Evolutionary conservation across 1,284 basidiomycete species (phyloP), one percentile per base, ranked within the genome.

Genomic region (Sporisorium sorghi): DNA sequence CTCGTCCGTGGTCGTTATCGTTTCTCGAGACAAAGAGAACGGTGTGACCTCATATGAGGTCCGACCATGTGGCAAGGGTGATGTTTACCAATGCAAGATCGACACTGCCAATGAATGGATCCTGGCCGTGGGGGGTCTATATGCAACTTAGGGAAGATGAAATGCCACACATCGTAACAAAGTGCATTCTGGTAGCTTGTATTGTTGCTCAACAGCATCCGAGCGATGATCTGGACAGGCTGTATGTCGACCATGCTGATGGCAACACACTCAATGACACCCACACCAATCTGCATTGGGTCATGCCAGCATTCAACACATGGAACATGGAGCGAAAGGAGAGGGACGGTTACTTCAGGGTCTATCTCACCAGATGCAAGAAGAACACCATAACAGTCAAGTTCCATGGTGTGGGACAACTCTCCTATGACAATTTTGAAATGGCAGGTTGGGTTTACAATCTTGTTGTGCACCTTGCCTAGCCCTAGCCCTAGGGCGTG

Each of bases 21-120:
- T 23, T n/a, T 39, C 35, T 17, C 35, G 50, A 9, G 4, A 19
- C 1, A n/a, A 52, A 9, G 4, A 19, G 5, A n/a, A 52, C 35
- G 50, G 37, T 6, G 24, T 52, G 24, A 52, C 50, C 8, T 30
- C 46, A 17, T 46, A 46, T 24, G 23, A 28, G 44, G 44, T 28
- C 15, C 44, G 23, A 28, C 39, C 5, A 8, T 3, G 5, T 3
- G 26, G 7, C 26, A n/a, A 44, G 8, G 33, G 14, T 12, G 44
- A 46, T 3, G 14, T 6, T n/a, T 2, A 30, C 17, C 28, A 5
- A 5, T 47, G 46, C 46, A 8, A 30, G 28, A 28, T 47, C 46
- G 46, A 32, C 17, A 47, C 46, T 2, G 2, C 7, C 15, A 47
- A 32, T 28, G 46, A 47, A 32, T 47, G 28, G 28, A 30, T 30